Percentiles rank a stretch among this genome's conserved stretches.
Evolutionary conservation across 495 filamentous ascomycete genomes (phyloP).

Genomic region (Neurospora terricola): DNA sequence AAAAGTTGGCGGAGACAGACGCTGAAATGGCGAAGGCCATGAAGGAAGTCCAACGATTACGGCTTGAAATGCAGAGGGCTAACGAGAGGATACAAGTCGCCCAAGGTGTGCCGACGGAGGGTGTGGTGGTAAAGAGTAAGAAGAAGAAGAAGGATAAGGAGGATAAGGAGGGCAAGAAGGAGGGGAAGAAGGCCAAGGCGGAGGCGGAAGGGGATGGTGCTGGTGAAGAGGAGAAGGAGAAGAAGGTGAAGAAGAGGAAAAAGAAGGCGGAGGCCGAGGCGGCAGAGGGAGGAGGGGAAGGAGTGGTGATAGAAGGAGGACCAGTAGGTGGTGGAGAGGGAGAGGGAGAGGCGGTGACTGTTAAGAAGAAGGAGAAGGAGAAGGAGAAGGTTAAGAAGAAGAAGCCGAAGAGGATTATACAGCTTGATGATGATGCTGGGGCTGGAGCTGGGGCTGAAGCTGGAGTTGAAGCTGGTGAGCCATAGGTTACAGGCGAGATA

Average conservation of each 20-base stretch:
- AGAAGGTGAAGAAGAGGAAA: conserved; percentile 2
- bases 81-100: conserved; percentile 69
- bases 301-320: not conserved
- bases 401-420: conserved; percentile 26
- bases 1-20: conserved; percentile 55
- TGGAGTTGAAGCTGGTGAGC: not conserved
- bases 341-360: conserved; percentile 13
- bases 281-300: conserved; percentile 32
- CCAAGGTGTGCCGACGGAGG: conserved; percentile 59
- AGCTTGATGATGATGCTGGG: conserved; percentile 12
- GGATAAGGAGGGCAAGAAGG: conserved; percentile 35
- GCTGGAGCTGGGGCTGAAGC: not conserved
- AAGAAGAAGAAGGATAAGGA: conserved; percentile 38
- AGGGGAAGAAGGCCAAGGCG: conserved; percentile 29
- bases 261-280: conserved; percentile 12
- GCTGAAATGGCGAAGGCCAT: conserved; percentile 76
- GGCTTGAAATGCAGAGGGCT: conserved; percentile 84
- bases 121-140: conserved; percentile 69
- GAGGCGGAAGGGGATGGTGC: not conserved
- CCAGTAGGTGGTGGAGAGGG: not conserved
- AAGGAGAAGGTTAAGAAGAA: conserved; percentile 40
- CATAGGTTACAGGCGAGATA: not conserved
- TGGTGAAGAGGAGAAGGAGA: conserved; percentile 1
- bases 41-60: conserved; percentile 71
- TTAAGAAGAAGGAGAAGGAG: conserved; percentile 34